phyloP scores from a whole-genome alignment of 306 rosid species.

The Vigna nakashimae region DNA sequence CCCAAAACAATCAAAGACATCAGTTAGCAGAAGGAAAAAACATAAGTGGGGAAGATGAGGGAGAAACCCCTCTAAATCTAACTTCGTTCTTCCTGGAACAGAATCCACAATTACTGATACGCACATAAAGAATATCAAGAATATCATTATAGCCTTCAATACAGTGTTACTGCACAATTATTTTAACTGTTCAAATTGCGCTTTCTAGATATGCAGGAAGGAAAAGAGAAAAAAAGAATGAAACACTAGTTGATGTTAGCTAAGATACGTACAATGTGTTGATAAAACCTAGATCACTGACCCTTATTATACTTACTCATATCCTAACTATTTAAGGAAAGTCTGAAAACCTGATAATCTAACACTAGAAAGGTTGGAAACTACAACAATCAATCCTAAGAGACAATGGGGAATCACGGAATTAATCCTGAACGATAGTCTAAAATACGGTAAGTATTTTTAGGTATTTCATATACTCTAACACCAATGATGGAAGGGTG shows the following conservation, averaged over 20 bases:
- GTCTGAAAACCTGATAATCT: neutral
- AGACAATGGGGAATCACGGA: neutral
- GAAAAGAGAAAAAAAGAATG: neutral
- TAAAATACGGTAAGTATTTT: neutral
- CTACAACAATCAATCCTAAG: neutral
- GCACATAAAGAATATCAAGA: neutral
- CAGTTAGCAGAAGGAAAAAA: conserved; percentile 6
- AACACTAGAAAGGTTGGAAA: neutral
- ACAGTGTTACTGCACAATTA: neutral
- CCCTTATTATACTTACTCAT: too few species aligned
- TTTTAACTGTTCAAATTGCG: neutral
- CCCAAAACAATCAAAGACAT: conserved; percentile 6
- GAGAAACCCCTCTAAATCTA: conserved; percentile 14
- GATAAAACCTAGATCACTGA: too few species aligned
- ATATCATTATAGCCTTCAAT: too few species aligned
- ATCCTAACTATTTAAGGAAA: too few species aligned
- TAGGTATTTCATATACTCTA: neutral
- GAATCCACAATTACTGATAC: conserved; percentile 19
- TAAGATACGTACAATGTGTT: too few species aligned
- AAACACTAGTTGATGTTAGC: neutral
- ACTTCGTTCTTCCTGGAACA: conserved; percentile 1
- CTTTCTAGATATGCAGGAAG: neutral
- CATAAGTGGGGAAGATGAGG: neutral
- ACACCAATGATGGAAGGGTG: conserved; percentile 1
- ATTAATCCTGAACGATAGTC: neutral